Conservation (phyloP, 2,329 filamentous ascomycete genomes). For the Aureobasidium sp. region DNA sequence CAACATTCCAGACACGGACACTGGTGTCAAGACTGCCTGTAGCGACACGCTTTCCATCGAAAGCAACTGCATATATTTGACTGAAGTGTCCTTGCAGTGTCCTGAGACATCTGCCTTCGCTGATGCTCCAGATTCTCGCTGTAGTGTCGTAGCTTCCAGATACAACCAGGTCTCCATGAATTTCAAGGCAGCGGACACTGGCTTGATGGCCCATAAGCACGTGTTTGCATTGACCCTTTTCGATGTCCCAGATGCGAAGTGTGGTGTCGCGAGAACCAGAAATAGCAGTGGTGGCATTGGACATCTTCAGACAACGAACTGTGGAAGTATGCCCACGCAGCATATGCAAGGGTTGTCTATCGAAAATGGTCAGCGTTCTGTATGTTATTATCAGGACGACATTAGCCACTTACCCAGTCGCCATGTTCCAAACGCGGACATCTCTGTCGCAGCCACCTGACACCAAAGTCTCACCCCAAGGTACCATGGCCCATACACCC, state of each 20-base stretch:
- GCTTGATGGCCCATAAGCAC: constrained; percentile 92
- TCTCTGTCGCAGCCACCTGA: constrained; percentile 95
- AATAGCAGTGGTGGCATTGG: constrained; percentile 85
- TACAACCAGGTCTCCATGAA: constrained; percentile 94
- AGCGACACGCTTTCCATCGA: constrained; percentile 86
- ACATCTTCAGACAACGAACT: constrained; percentile 96
- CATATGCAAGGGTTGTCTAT: constrained; percentile 55
- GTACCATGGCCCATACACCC: constrained; percentile 99
- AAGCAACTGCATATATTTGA: constrained; percentile 97
- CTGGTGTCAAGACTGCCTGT: constrained; percentile 96
- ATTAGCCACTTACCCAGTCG: constrained; percentile 64
- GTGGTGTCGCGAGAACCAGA: constrained; percentile 95
- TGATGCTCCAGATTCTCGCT: constrained; percentile 96
- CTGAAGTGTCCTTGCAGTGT: constrained; percentile 93
- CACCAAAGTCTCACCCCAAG: constrained; percentile 90
- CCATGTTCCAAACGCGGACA: constrained; percentile 93
- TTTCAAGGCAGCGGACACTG: constrained; percentile 89
- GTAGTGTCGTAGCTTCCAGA: constrained; percentile 97
- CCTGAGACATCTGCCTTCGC: constrained; percentile 83
- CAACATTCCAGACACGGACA: constrained; percentile 92
- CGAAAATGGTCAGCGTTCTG: background rate
- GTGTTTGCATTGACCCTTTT: constrained; percentile 79
- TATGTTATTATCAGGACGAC: background rate
- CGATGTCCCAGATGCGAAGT: constrained; percentile 89
- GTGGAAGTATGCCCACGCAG: constrained; percentile 94